A percentile compares a stretch with the other conserved stretches of the same genome.
Evolutionary conservation across 2,329 filamentous ascomycete genomes (phyloP).

Genomic region (Aspergillus fijiensis): DNA sequence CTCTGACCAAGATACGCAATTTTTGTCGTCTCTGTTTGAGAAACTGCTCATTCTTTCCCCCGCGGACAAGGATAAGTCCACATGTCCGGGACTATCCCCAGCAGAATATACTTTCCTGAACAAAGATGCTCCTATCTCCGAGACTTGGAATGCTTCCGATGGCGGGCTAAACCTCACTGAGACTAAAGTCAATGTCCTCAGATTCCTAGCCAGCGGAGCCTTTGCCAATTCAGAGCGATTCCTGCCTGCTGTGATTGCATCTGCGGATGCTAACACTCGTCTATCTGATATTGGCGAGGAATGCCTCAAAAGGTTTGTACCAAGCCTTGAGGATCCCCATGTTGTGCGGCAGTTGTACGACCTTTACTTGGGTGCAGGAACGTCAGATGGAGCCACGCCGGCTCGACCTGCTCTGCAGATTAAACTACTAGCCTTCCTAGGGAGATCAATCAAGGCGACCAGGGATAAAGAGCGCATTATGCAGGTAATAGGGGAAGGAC

Average conservation of each 20-base stretch:
- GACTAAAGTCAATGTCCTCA: conserved; percentile 67
- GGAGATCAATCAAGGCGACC: conserved; percentile 73
- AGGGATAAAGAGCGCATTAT: conserved; percentile 67
- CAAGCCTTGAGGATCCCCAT: conserved; percentile 65
- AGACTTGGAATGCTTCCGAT: conserved; percentile 63
- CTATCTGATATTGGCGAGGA: conserved; percentile 86
- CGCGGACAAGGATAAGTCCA: conserved; percentile 40
- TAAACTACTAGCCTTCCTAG: conserved; percentile 71
- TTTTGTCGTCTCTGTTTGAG: conserved; percentile 72
- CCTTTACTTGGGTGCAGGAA: conserved; percentile 66
- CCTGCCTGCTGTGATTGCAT: conserved; percentile 77
- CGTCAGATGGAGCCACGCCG: conserved; percentile 43
- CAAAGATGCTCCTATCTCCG: conserved; percentile 48
- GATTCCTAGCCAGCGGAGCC: conserved; percentile 77
- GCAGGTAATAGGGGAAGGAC: conserved; percentile 65
- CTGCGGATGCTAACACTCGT: conserved; percentile 76
- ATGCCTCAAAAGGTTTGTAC: conserved; percentile 73
- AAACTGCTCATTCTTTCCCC: conserved; percentile 71
- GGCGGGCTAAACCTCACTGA: conserved; percentile 67
- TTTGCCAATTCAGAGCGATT: conserved; percentile 84
- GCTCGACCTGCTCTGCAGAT: conserved; percentile 71
- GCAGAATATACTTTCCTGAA: conserved; percentile 70
- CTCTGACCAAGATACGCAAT: conserved; percentile 68
- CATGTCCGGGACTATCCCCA: conserved; percentile 61
- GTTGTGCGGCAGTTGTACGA: conserved; percentile 67